Base-by-base conservation (phyloP, 176 grass and related monocot genomes). In the Rhynchospora tenuis region DNA sequence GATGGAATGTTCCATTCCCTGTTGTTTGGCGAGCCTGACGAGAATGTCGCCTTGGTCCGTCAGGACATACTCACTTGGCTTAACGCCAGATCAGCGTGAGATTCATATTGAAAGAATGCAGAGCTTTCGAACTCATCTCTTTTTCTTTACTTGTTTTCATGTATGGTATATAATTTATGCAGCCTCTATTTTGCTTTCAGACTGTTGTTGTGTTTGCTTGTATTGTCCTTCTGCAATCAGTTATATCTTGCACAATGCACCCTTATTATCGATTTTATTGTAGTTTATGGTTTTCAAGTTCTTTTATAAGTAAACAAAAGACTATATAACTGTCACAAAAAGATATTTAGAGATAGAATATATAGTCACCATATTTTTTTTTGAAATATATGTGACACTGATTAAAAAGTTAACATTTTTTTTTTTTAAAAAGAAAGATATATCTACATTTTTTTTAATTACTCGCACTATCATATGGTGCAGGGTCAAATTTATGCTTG, bases 1-100 rank as follows among this genome's bases (percentile, higher is more conserved):
- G 91, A 98, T 47, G 92, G 95, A 80, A 98, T 98, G 95, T 78
- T 98, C 68, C 95, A 98, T 83, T 98, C 95, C 14, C 16, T 98
- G 89, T 84, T 95, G 51, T 98, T 90, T 45, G 95, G 91, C 1
- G 95, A 98, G 52, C 87, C 89, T 2, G 91, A 98, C 1, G 90
- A 98, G 85, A 95, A 91, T 62, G 86, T 98, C 43, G 80, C 82
- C 42, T 83, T 86, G 23, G 91, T 98, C 61, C 87, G 95, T 11
- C 89, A 65, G 52, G 92, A 98, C 72, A 90, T 98, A 67, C 87
- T 95, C 42, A 38, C 65, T 63, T 98, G 95, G 95, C 88, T 98
- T 64, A 88, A 91, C 27, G 31, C 13, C 66, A 7, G 82, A 33
- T 75, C 64, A 52, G 6, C n/a, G 54, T 58, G 76, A 31, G 16